Percentiles rank a stretch among this genome's conserved stretches.
phyloP scores from a whole-genome alignment of 331 rosid genomes.

The Malus hybrid region DNA sequence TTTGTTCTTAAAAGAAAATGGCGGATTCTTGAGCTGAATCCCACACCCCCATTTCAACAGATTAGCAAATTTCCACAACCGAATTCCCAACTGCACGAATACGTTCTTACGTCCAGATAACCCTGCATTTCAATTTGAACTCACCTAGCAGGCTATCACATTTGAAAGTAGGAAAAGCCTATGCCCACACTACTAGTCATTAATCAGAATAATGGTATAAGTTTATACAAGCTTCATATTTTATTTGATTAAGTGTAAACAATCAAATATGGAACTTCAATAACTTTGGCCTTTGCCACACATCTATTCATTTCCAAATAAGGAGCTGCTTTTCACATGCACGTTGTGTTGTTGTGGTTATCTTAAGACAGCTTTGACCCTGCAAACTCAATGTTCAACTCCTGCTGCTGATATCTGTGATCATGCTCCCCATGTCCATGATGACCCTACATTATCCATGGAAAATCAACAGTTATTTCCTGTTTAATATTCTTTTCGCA shows the following conservation, averaged over 20 bases:
- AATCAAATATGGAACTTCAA: not conserved
- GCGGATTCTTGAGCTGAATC: not conserved
- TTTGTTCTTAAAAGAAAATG: not conserved
- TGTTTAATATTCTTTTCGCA: not conserved
- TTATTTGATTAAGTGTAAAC: not conserved
- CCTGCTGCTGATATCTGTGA: slow-evolving; percentile 1
- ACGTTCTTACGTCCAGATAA: not conserved
- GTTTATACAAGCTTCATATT: not conserved
- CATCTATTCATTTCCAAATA: not conserved
- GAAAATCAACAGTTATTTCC: slow-evolving; percentile 8
- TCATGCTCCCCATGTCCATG: slow-evolving; percentile 19
- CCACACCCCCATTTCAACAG: not conserved
- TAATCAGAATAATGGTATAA: not conserved
- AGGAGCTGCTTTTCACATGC: not conserved
- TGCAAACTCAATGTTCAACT: slow-evolving; percentile 7
- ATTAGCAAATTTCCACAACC: not conserved
- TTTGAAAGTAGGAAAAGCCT: not conserved
- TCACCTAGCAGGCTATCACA: not conserved
- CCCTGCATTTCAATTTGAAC: not conserved
- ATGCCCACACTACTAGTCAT: not conserved
- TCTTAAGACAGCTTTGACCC: slow-evolving; percentile 1
- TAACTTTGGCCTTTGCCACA: not conserved
- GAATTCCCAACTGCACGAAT: not conserved
- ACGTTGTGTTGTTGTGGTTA: not conserved
- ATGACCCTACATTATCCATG: slow-evolving; percentile 6